A percentile compares a stretch with the other conserved stretches of the same genome.
Evolutionary conservation across 306 rosid species (phyloP).

Genomic region (Benincasa hispida): DNA sequence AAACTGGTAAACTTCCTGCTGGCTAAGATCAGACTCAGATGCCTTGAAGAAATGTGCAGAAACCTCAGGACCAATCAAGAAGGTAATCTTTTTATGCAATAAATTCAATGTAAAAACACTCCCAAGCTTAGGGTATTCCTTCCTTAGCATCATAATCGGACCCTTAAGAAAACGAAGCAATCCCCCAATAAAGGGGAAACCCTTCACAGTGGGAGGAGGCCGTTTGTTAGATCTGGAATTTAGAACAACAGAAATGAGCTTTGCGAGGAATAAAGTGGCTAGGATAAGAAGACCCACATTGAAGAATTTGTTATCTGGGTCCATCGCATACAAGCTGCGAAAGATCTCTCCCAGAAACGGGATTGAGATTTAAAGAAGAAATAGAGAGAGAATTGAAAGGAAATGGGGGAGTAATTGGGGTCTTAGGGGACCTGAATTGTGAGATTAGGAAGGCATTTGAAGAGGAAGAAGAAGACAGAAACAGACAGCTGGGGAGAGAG

Average conservation of each 20-base stretch:
- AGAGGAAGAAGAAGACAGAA: not conserved
- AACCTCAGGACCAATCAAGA: constrained; percentile 88
- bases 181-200: constrained; percentile 61
- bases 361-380: not conserved
- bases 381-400: not conserved
- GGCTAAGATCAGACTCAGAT: constrained; percentile 75
- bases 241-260: constrained; percentile 36
- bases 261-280: constrained; percentile 51
- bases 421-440: not conserved
- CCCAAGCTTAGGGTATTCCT: constrained; percentile 81
- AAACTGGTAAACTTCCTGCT: constrained; percentile 90
- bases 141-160: constrained; percentile 64
- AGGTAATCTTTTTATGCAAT: constrained; percentile 58
- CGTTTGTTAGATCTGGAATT: constrained; percentile 47
- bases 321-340: constrained; percentile 9
- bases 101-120: constrained; percentile 66
- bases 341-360: not conserved
- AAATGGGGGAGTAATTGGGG: too few relatives aligned
- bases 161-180: constrained; percentile 58
- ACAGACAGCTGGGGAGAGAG: not conserved
- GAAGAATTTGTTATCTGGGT: constrained; percentile 25
- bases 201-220: constrained; percentile 43
- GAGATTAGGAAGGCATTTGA: constrained; percentile 7
- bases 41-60: constrained; percentile 90
- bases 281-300: constrained; percentile 42